Evolutionary conservation across 2,329 filamentous ascomycete genomes (phyloP), one percentile per base, ranked within the genome.

Genomic region (Drechslerella dactyloides): DNA sequence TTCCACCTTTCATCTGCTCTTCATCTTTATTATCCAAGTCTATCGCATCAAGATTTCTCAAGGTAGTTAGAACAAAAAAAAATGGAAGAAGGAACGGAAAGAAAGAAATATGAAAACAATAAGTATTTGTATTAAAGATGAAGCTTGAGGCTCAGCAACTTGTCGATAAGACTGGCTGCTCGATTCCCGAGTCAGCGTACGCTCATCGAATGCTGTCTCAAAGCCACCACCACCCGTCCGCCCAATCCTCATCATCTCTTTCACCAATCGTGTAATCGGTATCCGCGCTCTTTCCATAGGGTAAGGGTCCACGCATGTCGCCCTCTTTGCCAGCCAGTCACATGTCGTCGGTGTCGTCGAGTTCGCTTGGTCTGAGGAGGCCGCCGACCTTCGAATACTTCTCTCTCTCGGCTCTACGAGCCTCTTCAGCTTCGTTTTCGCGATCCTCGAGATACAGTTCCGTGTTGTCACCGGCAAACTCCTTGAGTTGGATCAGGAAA

Each of bases 401-500:
- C 81, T 97, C 91, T 77, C 93, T 88, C 79, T 99, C 96, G 21
- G 91, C 90, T 54, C 89, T 88, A 80, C 93, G 91, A 52, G 90
- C 90, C 76, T 93, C 90, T 75, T 87, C 87, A 73, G 93, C 89
- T 74, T 92, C 91, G 80, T 96, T 90, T 81, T 99, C 94, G 80
- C 96, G 92, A 80, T 99, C 94, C 68, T 96, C 93, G 2, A 90
- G 87, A 80, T 90, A 99, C 8, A 99, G 85, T 78, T 99, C 94
- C 0, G 93, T 87, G 77, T 97, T 97, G 81, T 99, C 94, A 58
- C 91, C 94, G 0, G 91, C 88, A 74, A 97, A 99, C 81, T 99
- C 96, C 82, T 97, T 96, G 76, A 99, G 84, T 21, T 93, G 96
- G 77, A 99, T 96, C 76, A 99, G 83, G 86, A 99, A 99, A 81